phyloP scores from a whole-genome alignment of 768 basidiomycete genomes.

The Panaeolus cyanescens region DNA sequence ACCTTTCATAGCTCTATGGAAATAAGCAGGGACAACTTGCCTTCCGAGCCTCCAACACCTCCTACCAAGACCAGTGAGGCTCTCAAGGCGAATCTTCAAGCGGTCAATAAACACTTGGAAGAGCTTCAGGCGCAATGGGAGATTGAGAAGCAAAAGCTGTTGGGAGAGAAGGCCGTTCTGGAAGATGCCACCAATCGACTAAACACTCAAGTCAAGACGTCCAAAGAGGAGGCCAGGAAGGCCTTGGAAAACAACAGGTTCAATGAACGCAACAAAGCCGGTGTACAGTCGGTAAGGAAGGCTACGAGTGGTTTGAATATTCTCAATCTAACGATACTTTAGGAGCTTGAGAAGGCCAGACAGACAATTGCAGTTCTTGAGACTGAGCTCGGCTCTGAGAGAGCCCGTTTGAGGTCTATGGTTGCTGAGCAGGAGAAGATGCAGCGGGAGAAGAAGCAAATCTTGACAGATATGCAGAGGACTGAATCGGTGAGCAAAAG shows the following conservation, averaged over 20 bases:
- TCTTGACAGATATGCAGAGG: conserved; percentile 64
- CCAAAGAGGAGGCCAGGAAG: conserved; percentile 58
- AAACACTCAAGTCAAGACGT: conserved; percentile 57
- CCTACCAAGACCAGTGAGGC: conserved; percentile 69
- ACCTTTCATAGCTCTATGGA: conserved; percentile 51
- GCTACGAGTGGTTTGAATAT: no score
- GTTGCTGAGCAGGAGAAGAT: conserved; percentile 63
- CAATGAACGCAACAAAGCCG: conserved; percentile 47
- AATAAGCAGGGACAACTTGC: conserved; percentile 44
- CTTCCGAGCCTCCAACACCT: conserved; percentile 65
- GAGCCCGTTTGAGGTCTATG: conserved; percentile 62
- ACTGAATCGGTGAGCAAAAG: conserved; percentile 62
- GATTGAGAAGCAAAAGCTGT: conserved; percentile 59
- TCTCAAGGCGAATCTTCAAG: conserved; percentile 57
- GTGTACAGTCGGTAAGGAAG: conserved; percentile 60
- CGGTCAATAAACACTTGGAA: conserved; percentile 64
- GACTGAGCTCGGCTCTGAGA: conserved; percentile 68
- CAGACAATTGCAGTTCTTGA: conserved; percentile 70
- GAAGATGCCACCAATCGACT: conserved; percentile 72
- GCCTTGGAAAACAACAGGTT: conserved; percentile 54
- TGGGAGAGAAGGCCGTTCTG: conserved; percentile 73
- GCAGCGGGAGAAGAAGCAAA: conserved; percentile 65
- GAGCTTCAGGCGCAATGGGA: conserved; percentile 71
- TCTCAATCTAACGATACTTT: conserved; percentile 5
- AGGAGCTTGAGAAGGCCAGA: conserved; percentile 77